Evolutionary conservation across 2,329 filamentous ascomycete species (phyloP).

Genomic region (Biscogniauxia sp.): DNA sequence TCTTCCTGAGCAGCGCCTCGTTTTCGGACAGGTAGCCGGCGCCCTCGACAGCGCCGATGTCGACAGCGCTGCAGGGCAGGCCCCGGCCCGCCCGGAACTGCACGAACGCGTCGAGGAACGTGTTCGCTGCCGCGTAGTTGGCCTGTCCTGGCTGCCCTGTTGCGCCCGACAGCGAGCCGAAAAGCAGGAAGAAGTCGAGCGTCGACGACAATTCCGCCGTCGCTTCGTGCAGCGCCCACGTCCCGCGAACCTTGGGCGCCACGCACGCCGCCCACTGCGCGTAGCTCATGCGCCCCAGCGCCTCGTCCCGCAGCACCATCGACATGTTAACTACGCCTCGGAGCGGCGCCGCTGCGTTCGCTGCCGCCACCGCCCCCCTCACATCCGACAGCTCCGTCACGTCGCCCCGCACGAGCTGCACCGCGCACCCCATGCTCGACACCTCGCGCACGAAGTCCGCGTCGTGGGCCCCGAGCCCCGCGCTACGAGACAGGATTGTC

Average conservation of each 20-base stretch:
- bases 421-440: slow-evolving; percentile 19
- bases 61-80: slow-evolving; percentile 32
- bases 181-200: slow-evolving; percentile 39
- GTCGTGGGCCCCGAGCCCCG: slow-evolving; percentile 11
- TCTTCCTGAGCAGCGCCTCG: slow-evolving; percentile 4
- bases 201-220: slow-evolving; percentile 14
- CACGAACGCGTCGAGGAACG: slow-evolving; percentile 35
- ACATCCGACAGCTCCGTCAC: slow-evolving; percentile 17
- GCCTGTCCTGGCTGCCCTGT: slow-evolving; percentile 30
- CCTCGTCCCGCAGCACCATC: slow-evolving; percentile 21
- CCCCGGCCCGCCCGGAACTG: slow-evolving; percentile 31
- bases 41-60: slow-evolving; percentile 37
- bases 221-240: slow-evolving; percentile 39
- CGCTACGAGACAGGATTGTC: slow-evolving; percentile 38
- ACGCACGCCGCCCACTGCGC: background rate
- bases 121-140: slow-evolving; percentile 38
- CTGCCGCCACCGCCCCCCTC: slow-evolving; percentile 12
- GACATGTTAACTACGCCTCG: slow-evolving; percentile 25
- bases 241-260: slow-evolving; percentile 38
- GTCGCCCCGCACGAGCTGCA: slow-evolving; percentile 15
- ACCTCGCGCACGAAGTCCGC: slow-evolving; percentile 21
- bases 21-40: slow-evolving; percentile 25
- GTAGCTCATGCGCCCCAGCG: slow-evolving; percentile 21
- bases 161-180: slow-evolving; percentile 28
- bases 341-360: slow-evolving; percentile 13